Evolutionary conservation across 495 filamentous ascomycete species (phyloP).

Genomic region (Annulohypoxylon moriforme): DNA sequence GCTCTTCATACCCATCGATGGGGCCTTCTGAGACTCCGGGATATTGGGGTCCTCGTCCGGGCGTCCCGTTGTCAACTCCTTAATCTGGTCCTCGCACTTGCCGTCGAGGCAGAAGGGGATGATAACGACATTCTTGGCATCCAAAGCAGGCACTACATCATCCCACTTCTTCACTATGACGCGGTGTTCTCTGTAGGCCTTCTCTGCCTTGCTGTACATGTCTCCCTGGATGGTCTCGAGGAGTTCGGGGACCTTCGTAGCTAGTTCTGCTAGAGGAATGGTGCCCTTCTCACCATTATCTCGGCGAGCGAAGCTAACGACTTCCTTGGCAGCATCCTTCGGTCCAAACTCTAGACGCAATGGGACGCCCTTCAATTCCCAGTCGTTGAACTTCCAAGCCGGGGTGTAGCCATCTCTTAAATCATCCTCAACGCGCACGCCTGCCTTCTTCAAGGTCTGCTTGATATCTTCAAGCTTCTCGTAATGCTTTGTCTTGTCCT

Average conservation of each 20-base stretch:
- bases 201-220: conserved; percentile 84
- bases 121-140: conserved; percentile 89
- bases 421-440: conserved; percentile 79
- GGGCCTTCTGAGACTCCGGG: conserved; percentile 81
- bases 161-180: conserved; percentile 87
- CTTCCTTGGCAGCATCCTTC: conserved; percentile 85
- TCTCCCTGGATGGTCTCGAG: conserved; percentile 90
- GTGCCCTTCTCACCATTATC: conserved; percentile 85
- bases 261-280: conserved; percentile 77
- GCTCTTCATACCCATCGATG: conserved; percentile 96
- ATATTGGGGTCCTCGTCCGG: conserved; percentile 68
- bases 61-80: conserved; percentile 83
- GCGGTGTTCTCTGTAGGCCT: conserved; percentile 79
- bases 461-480: conserved; percentile 76
- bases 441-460: conserved; percentile 69
- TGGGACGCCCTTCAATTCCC: conserved; percentile 94
- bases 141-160: conserved; percentile 85
- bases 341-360: conserved; percentile 95
- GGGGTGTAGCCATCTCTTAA: conserved; percentile 81
- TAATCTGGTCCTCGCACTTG: conserved; percentile 92
- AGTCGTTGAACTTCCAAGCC: conserved; percentile 98
- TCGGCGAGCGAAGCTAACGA: conserved; percentile 85
- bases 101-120: conserved; percentile 85
- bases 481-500: conserved; percentile 77
- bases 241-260: conserved; percentile 75